Conservation (phyloP, 352 stramenopile species). For the Globisporangium nunn region DNA sequence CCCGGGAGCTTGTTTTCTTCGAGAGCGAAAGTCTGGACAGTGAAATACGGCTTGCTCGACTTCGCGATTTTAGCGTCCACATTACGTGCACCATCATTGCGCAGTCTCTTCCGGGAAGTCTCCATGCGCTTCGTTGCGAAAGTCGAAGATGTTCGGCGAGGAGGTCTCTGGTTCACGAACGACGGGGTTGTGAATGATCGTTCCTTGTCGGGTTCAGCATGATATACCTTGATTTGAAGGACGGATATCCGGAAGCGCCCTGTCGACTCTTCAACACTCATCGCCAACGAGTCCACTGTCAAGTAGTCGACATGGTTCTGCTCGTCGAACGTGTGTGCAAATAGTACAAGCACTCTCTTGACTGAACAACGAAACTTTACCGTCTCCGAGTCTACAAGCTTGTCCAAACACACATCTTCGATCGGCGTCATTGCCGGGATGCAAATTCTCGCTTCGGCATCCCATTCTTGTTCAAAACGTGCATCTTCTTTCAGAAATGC, state of each 20-base stretch:
- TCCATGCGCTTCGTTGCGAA: conserved; percentile 2
- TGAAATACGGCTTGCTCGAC: conserved; percentile 30
- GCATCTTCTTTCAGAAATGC: conserved; percentile 18
- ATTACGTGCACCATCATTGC: background rate
- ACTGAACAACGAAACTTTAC: conserved; percentile 59
- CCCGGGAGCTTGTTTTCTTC: conserved; percentile 51
- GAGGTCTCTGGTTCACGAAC: conserved; percentile 14
- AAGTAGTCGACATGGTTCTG: conserved; percentile 42
- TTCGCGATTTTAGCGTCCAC: background rate
- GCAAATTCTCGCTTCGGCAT: conserved; percentile 5
- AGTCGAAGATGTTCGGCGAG: conserved; percentile 9
- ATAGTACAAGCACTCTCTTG: conserved; percentile 49
- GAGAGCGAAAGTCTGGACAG: conserved; percentile 44
- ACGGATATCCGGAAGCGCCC: conserved; percentile 50
- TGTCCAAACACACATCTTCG: conserved; percentile 29
- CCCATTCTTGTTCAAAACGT: background rate
- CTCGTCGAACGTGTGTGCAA: conserved; percentile 25
- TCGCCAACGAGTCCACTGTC: conserved; percentile 47
- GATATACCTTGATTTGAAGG: conserved; percentile 34
- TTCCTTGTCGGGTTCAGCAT: conserved; percentile 12
- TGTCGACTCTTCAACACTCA: conserved; percentile 51
- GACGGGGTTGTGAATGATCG: conserved; percentile 3
- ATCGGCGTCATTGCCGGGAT: conserved; percentile 35
- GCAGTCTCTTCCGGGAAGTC: background rate
- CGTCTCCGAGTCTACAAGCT: conserved; percentile 23